Evolutionary conservation across 306 rosid species (phyloP).

Genomic region (Medicago lupulina): DNA sequence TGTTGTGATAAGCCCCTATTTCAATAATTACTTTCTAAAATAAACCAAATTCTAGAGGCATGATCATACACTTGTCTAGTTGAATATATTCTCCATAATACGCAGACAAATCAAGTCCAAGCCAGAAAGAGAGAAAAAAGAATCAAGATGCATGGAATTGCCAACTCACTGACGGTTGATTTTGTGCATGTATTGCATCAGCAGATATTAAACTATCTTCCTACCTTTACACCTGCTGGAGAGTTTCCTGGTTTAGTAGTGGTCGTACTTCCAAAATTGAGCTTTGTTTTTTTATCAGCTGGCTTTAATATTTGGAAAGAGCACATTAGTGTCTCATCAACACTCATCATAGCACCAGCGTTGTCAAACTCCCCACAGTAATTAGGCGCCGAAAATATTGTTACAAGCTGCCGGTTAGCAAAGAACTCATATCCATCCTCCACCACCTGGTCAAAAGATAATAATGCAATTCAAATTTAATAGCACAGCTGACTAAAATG

Average conservation of each 20-base stretch:
- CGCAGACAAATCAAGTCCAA: slow-evolving; percentile 19
- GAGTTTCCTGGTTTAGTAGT: slow-evolving; percentile 69
- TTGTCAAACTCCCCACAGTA: slow-evolving; percentile 95
- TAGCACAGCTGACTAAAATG: slow-evolving; percentile 14
- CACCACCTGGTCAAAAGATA: slow-evolving; percentile 72
- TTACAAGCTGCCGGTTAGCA: slow-evolving; percentile 90
- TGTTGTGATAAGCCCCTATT: slow-evolving; percentile 9
- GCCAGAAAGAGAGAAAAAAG: neutral
- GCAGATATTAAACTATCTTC: slow-evolving; percentile 36
- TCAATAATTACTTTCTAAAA: slow-evolving; percentile 18
- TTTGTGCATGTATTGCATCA: slow-evolving; percentile 20
- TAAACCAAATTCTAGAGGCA: slow-evolving; percentile 31
- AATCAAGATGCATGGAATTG: slow-evolving; percentile 18
- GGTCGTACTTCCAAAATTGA: slow-evolving; percentile 65
- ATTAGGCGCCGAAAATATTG: slow-evolving; percentile 95
- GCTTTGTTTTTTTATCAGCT: slow-evolving; percentile 61
- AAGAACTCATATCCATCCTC: slow-evolving; percentile 96
- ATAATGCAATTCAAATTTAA: slow-evolving; percentile 28
- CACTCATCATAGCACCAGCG: slow-evolving; percentile 99
- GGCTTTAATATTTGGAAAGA: slow-evolving; percentile 92
- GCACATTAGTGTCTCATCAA: slow-evolving; percentile 92
- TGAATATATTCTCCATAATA: slow-evolving; percentile 10
- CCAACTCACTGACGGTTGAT: slow-evolving; percentile 15
- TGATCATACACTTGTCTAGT: neutral
- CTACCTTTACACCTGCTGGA: slow-evolving; percentile 61